These are phyloP conservation scores for Psidium friedrichsthalianum DNA, from an alignment of 345 rosid genomes.

Conservation along the genomic window DNA sequence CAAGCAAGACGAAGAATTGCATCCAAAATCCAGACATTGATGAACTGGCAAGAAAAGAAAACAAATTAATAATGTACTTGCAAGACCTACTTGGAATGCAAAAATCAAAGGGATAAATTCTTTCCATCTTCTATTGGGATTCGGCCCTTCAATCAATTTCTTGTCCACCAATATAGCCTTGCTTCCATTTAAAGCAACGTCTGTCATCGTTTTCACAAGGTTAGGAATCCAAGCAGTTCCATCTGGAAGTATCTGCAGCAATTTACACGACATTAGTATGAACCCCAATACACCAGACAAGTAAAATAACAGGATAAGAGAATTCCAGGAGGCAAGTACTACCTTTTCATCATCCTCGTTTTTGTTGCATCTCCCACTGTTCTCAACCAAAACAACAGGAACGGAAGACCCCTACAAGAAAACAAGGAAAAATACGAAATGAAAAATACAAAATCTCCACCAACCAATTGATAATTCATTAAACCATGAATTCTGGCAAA, in stretches of 20 bases:
- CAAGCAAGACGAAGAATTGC: not conserved
- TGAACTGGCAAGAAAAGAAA: not conserved
- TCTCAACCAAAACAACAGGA: constrained; percentile 48
- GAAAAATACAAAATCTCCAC: not conserved
- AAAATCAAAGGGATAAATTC: constrained; percentile 34
- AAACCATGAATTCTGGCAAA: not conserved
- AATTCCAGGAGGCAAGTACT: constrained; percentile 3
- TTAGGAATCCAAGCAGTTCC: constrained; percentile 47
- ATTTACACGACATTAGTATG: not conserved
- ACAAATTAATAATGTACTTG: not conserved
- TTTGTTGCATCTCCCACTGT: constrained; percentile 58
- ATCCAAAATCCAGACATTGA: not conserved
- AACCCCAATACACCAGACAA: not conserved
- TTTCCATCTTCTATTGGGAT: constrained; percentile 45
- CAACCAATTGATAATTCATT: not conserved
- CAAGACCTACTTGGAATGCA: constrained; percentile 32
- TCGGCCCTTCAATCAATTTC: constrained; percentile 48
- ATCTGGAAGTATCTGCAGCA: constrained; percentile 41
- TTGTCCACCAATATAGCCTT: constrained; percentile 35
- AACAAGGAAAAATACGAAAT: not conserved
- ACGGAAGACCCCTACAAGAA: constrained; percentile 7
- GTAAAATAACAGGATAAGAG: not conserved
- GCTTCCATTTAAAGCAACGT: constrained; percentile 32
- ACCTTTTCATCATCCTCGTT: constrained; percentile 57
- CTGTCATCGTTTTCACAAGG: constrained; percentile 30